Percentiles rank a stretch among this genome's conserved stretches.
Evolutionary conservation across 2,329 filamentous ascomycete species (phyloP).

Genomic region (Aspergillus brasiliensis): DNA sequence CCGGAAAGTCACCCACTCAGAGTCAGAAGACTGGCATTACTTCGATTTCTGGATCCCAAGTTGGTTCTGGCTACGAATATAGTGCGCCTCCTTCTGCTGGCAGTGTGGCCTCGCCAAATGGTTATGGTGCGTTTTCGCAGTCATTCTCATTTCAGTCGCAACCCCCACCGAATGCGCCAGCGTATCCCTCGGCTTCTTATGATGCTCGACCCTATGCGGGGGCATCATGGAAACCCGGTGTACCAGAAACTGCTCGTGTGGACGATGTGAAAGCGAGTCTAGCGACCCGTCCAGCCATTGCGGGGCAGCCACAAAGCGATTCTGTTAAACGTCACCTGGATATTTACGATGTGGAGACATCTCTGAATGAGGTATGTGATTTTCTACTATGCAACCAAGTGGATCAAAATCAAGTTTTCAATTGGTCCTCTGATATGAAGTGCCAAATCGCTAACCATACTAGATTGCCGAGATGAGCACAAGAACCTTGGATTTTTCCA

Average conservation of each 20-base stretch:
- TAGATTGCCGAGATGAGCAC: conserved; percentile 50
- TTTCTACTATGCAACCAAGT: background rate
- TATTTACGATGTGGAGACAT: conserved; percentile 60
- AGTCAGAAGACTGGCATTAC: conserved; percentile 42
- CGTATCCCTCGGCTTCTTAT: conserved; percentile 36
- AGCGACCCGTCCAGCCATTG: conserved; percentile 29
- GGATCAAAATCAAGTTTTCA: background rate
- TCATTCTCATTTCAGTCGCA: conserved; percentile 38
- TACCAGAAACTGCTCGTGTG: conserved; percentile 28
- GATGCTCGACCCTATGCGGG: conserved; percentile 35
- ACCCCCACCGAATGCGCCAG: conserved; percentile 30
- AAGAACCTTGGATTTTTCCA: conserved; percentile 49
- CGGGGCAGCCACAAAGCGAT: conserved; percentile 42
- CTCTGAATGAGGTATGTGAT: conserved; percentile 49
- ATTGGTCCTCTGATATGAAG: background rate
- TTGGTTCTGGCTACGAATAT: conserved; percentile 41
- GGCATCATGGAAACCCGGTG: conserved; percentile 30
- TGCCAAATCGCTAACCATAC: conserved; percentile 19
- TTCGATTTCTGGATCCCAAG: conserved; percentile 41
- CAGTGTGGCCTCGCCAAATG: conserved; percentile 42
- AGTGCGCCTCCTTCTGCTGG: conserved; percentile 40
- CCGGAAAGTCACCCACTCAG: conserved; percentile 45
- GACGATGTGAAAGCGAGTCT: conserved; percentile 40
- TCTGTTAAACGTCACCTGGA: conserved; percentile 66
- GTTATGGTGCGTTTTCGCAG: conserved; percentile 35